These are phyloP conservation scores for Penicillium salamii DNA, from an alignment of 495 filamentous ascomycete species.

Conservation along the genomic window DNA sequence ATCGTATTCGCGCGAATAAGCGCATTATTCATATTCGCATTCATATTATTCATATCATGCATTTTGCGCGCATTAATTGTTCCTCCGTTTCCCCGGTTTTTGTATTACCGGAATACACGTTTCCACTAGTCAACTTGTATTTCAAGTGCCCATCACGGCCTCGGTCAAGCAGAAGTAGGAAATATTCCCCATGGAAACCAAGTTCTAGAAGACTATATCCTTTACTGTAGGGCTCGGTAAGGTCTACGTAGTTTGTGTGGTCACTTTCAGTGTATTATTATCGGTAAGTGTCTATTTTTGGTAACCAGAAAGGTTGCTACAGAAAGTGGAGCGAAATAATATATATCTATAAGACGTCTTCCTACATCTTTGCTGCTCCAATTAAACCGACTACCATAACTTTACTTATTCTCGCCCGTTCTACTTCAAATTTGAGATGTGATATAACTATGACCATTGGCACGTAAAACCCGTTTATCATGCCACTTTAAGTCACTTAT, in stretches of 20 bases:
- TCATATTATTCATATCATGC: too few species aligned
- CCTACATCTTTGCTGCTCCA: background rate
- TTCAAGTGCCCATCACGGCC: too few species aligned
- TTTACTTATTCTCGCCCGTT: background rate
- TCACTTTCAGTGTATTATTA: background rate
- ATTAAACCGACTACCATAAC: background rate
- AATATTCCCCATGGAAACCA: too few species aligned
- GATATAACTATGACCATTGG: background rate
- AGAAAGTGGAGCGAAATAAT: slow-evolving; percentile 1
- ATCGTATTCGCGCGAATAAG: too few species aligned
- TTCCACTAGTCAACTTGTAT: too few species aligned
- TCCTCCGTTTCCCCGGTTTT: background rate
- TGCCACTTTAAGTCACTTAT: background rate
- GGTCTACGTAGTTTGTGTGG: background rate
- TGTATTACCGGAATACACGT: too few species aligned
- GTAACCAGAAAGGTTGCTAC: background rate
- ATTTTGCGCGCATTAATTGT: slow-evolving; percentile 12
- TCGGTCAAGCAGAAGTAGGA: too few species aligned
- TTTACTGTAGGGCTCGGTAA: background rate
- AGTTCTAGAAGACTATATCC: background rate
- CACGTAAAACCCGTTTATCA: background rate
- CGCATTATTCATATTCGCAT: too few species aligned
- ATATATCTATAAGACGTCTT: slow-evolving; percentile 1
- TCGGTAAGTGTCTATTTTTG: background rate
- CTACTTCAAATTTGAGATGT: background rate